phyloP scores from a whole-genome alignment of 2,329 filamentous ascomycete species.

The Cryphonectria parasitica region DNA sequence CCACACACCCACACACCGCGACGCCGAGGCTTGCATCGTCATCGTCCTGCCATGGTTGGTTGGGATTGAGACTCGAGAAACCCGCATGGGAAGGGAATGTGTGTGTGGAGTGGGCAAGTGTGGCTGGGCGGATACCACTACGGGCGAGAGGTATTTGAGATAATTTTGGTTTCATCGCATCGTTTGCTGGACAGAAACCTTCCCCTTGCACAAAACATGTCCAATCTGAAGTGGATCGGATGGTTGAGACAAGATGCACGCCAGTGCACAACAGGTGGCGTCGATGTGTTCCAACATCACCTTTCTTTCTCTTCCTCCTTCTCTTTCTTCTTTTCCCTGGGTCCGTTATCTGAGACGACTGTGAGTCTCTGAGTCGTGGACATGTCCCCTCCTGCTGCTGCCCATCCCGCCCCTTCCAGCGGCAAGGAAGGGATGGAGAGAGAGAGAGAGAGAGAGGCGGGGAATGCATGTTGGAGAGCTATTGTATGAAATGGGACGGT shows the following conservation, averaged over 20 bases:
- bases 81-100: not conserved
- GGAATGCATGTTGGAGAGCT: not conserved
- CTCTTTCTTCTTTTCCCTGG: not conserved
- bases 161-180: not conserved
- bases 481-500: too few species aligned
- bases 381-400: not conserved
- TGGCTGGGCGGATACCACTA: not conserved
- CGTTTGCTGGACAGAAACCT: not conserved
- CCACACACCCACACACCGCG: not conserved
- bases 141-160: not conserved
- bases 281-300: not conserved
- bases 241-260: not conserved
- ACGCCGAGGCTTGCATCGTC: not conserved
- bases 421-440: not conserved
- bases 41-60: not conserved
- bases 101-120: not conserved
- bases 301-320: not conserved
- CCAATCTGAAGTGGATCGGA: not conserved
- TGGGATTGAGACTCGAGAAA: not conserved
- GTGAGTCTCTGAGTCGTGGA: not conserved
- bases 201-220: not conserved
- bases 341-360: not conserved
- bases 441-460: too few species aligned
- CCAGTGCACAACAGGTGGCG: not conserved
- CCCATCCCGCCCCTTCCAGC: not conserved